Base-by-base conservation (phyloP, 345 rosid species). In the Orychophragmus violaceus region DNA sequence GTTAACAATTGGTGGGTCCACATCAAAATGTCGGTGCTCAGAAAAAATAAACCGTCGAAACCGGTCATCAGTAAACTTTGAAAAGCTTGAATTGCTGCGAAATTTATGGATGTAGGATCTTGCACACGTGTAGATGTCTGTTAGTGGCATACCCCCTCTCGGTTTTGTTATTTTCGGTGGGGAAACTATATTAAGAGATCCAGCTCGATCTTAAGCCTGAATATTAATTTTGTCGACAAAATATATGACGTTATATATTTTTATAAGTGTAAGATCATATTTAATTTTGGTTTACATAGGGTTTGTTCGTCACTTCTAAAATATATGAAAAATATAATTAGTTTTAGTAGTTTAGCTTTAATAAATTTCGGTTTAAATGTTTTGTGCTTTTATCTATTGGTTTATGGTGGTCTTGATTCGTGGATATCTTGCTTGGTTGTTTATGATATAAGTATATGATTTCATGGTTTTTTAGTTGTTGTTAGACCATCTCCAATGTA, bases 51-150 rank as follows among this genome's bases (percentile, higher is more conserved):
- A 71, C 76, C 64, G 64, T 25, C 22, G 46, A 55, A 72, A 56
- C 76, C 70, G 69, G 64, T 30, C 9, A 11, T 25, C 42, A 5
- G 21, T 19, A 49, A 33, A 30, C 45, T 29, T 9, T 2, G 21
- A n/a, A 27, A n/a, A 62, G 54, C 51, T 52, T 24, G 69, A 48
- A 63, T 64, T 28, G 35, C 27, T 48, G 70, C 60, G 19, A 45
- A 64, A 64, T 55, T 64, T 36, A 72, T 64, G 60, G 70, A 19
- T 72, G 69, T 56, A 45, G 61, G 65, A 57, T 33, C 65, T 44
- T 56, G 62, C 58, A 72, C 76, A 72, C 66, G 76, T 72, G 76
- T 36, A 48, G n/a, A 57, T 70, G 69, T 62, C 56, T 52, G 69
- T 61, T 60, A 19, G 60, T 60, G 52, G 11, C 14, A 30, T 60